phyloP scores from a whole-genome alignment of 1,284 basidiomycete species.

The Kalmanozyma brasiliensis region DNA sequence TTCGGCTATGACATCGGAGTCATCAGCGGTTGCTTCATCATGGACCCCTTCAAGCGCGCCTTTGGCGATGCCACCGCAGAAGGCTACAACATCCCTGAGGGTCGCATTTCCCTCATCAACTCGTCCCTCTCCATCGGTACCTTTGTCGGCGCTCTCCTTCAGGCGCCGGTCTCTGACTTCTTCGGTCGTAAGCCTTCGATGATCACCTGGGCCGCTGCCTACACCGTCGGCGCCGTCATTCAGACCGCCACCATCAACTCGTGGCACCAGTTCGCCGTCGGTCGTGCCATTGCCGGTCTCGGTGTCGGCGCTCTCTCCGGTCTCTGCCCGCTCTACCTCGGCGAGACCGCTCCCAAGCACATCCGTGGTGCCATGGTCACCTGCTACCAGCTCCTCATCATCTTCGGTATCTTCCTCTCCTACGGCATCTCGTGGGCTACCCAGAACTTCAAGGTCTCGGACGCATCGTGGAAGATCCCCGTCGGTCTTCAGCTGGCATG shows the following conservation, averaged over 20 bases:
- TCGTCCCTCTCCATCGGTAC: constrained; percentile 80
- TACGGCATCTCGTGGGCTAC: constrained; percentile 73
- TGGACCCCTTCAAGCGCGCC: constrained; percentile 48
- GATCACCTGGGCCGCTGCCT: constrained; percentile 72
- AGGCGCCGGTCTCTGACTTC: constrained; percentile 72
- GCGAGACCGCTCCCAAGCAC: constrained; percentile 79
- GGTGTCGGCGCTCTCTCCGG: constrained; percentile 57
- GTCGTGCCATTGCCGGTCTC: constrained; percentile 59
- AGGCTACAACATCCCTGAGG: constrained; percentile 38
- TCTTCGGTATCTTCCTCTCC: constrained; percentile 73
- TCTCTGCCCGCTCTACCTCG: constrained; percentile 83
- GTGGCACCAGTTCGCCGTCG: constrained; percentile 51
- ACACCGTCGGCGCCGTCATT: constrained; percentile 57
- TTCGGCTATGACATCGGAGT: constrained; percentile 57
- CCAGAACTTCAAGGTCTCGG: constrained; percentile 41
- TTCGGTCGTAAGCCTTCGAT: constrained; percentile 75
- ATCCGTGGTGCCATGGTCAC: constrained; percentile 85
- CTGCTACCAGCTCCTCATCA: constrained; percentile 74
- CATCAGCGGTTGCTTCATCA: constrained; percentile 54
- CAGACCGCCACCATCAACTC: constrained; percentile 52
- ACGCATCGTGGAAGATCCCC: constrained; percentile 73
- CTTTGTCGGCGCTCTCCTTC: constrained; percentile 74
- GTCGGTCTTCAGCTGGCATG: constrained; percentile 76
- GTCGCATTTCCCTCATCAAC: constrained; percentile 75
- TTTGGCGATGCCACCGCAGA: constrained; percentile 42